Evolutionary conservation across 1,284 basidiomycete species (phyloP), one percentile per base, ranked within the genome.

Genomic region (Fomitopsis palustris): DNA sequence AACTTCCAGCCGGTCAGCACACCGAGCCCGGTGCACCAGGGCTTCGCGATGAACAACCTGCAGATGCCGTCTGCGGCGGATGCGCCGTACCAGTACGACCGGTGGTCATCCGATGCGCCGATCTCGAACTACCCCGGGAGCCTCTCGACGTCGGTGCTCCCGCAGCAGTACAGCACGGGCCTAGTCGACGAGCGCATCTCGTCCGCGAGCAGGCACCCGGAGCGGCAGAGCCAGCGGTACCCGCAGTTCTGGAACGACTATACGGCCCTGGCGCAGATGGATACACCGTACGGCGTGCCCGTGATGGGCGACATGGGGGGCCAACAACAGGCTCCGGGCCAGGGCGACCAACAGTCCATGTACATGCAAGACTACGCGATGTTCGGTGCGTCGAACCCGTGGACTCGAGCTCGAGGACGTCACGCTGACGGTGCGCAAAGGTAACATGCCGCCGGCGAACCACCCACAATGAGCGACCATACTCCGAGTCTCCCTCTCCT

Each of bases 161-260:
- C 86, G 1, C 88, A 88, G 63, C 75, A 86, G 65, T 90, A 88
- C 68, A 88, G 85, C 71, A 87, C 86, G 3, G 87, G 86, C 1
- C 74, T 88, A 54, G 74, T 81, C 4, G 84, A 85, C 63, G 69
- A 65, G 59, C 67, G 70, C 31, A 61, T 61, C 55, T 62, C 65
- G 56, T 61, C 63, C 43, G 62, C 63, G 58, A 61, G 55, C 53
- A 58, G 60, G 51, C 59, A 57, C 55, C 43, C 65, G 47, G 66
- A 71, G 56, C 61, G 72, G 54, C 59, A 65, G 58, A 52, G 69
- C 60, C 59, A 70, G 66, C 66, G 74, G 58, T 81, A 79, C 63
- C 80, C 83, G 9, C 82, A 84, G 65, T 85, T 77, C 64, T 87
- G 85, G 85, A 83, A 77, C 63, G 84, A 87, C 63, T 85, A 82